Evolutionary conservation across 2,329 filamentous ascomycete species (phyloP).

Genomic region (Aspergillus sp.): DNA sequence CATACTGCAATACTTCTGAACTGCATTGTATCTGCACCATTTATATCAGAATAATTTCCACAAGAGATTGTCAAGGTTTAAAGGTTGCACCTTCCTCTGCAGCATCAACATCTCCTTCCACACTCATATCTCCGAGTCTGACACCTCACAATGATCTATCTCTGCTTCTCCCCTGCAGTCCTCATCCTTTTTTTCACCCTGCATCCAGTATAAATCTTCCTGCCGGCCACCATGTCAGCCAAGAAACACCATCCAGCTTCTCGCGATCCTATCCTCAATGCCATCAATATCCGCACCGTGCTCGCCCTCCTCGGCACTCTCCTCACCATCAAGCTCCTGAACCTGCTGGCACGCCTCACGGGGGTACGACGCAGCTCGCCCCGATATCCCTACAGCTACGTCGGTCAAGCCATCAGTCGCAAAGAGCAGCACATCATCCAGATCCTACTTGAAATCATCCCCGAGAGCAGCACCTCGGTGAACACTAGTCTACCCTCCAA

Average conservation of each 20-base stretch:
- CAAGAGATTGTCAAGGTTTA: neutral
- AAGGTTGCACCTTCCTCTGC: slow-evolving; percentile 1
- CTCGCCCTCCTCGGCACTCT: slow-evolving; percentile 7
- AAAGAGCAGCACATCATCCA: slow-evolving; percentile 27
- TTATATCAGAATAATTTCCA: too few relatives aligned
- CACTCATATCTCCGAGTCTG: neutral
- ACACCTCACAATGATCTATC: slow-evolving; percentile 1
- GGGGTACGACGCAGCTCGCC: slow-evolving; percentile 15
- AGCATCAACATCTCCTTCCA: neutral
- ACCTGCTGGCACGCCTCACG: slow-evolving; percentile 21
- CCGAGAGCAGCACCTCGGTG: neutral
- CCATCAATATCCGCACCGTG: neutral
- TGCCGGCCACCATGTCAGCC: slow-evolving; percentile 2
- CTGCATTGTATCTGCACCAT: too few relatives aligned
- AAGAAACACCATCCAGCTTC: neutral
- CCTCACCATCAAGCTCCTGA: slow-evolving; percentile 29
- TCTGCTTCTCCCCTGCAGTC: neutral
- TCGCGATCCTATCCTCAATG: neutral
- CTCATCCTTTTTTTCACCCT: slow-evolving; percentile 1
- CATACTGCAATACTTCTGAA: too few relatives aligned
- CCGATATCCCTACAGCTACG: slow-evolving; percentile 11
- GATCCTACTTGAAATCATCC: slow-evolving; percentile 23
- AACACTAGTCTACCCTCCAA: neutral
- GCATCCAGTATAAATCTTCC: neutral
- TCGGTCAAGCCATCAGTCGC: slow-evolving; percentile 22